Evolutionary conservation across 345 rosid species (phyloP).

Genomic region (Geranium rotundifolium): DNA sequence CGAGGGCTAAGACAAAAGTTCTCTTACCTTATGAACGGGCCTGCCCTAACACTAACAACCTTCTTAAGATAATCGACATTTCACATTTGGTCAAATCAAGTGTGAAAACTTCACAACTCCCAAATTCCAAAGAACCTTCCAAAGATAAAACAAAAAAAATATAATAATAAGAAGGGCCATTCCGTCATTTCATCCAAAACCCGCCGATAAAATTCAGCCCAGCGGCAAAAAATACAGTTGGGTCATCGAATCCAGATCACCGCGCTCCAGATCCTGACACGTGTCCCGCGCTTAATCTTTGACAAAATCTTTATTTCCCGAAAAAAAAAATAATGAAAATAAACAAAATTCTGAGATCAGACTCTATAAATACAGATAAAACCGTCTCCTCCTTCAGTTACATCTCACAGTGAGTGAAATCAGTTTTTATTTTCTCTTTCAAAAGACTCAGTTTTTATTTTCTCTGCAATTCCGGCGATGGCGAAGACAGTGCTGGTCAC

Average conservation of each 20-base stretch:
- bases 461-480: constrained; percentile 13
- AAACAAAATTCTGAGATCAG: background rate
- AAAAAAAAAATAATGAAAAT: too few relatives aligned
- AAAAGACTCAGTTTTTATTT: background rate
- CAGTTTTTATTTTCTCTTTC: background rate
- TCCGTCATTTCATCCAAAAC: too few relatives aligned
- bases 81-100: too few relatives aligned
- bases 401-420: background rate
- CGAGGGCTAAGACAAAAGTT: too few relatives aligned
- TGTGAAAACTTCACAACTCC: too few relatives aligned
- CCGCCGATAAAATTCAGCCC: too few relatives aligned
- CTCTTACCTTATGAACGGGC: too few relatives aligned
- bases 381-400: background rate
- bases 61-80: too few relatives aligned
- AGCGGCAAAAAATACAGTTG: background rate
- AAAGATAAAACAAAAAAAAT: too few relatives aligned
- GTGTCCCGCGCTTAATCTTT: background rate
- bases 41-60: too few relatives aligned
- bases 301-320: background rate
- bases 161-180: too few relatives aligned
- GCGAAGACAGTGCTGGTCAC: constrained; percentile 53
- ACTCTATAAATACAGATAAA: background rate
- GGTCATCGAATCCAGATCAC: background rate
- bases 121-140: too few relatives aligned
- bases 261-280: background rate